A percentile compares a stretch with the other conserved stretches of the same genome.
Conservation (phyloP, 306 rosid species). For the Hippophae gyantsensis region DNA sequence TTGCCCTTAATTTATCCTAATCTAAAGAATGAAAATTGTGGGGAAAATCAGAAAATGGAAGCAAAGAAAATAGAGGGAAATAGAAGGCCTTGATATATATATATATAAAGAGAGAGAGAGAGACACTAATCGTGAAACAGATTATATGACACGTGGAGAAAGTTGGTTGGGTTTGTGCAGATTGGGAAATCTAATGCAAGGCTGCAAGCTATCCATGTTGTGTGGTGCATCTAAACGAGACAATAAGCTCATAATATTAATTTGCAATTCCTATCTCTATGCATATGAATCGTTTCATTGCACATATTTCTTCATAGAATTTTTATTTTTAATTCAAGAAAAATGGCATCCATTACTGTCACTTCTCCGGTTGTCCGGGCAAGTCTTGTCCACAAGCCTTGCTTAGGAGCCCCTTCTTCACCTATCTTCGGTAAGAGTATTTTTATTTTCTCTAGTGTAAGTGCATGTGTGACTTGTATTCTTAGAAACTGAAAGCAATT, state of each 20-base stretch:
- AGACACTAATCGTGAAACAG: constrained; percentile 6
- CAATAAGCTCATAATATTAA: constrained; percentile 25
- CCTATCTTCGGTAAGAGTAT: constrained; percentile 49
- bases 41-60: too few species aligned
- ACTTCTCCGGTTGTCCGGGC: constrained; percentile 39
- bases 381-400: constrained; percentile 41
- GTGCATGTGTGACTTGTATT: too few species aligned
- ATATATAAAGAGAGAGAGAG: neutral
- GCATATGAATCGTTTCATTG: constrained; percentile 19
- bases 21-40: too few species aligned
- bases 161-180: constrained; percentile 35
- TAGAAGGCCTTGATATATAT: too few species aligned
- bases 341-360: constrained; percentile 77
- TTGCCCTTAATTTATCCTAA: too few species aligned
- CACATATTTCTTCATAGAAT: constrained; percentile 9
- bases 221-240: constrained; percentile 31
- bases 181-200: constrained; percentile 51
- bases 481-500: too few species aligned
- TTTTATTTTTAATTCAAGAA: constrained; percentile 9
- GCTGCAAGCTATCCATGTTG: constrained; percentile 37
- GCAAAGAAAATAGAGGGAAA: too few species aligned
- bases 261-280: constrained; percentile 10
- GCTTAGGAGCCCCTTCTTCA: constrained; percentile 44
- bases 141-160: constrained; percentile 48
- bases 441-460: neutral